Evolutionary conservation across 2,329 filamentous ascomycete genomes (phyloP).

Genomic region (Emmonsiellopsis sp.): DNA sequence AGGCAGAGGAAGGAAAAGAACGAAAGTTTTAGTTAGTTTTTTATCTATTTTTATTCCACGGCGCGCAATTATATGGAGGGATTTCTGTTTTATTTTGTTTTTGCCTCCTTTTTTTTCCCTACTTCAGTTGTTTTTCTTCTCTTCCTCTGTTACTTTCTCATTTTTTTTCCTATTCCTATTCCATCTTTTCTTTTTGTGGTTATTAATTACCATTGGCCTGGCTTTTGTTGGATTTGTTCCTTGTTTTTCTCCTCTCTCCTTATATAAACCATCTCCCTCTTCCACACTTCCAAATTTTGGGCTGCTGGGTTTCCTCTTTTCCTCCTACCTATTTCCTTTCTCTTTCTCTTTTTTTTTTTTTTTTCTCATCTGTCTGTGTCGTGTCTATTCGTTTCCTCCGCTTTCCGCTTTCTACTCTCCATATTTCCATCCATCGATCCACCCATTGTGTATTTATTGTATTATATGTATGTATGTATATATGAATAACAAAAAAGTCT

Average conservation of each 20-base stretch:
- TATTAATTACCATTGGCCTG: neutral
- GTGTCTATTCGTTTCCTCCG: too few species aligned
- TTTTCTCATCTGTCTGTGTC: too few species aligned
- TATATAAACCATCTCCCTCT: too few species aligned
- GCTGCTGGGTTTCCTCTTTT: too few species aligned
- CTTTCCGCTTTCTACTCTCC: too few species aligned
- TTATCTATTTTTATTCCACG: neutral
- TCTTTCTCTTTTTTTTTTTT: too few species aligned
- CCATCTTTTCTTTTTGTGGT: constrained; percentile 1
- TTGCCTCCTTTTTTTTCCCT: constrained; percentile 13
- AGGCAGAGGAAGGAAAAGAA: constrained; percentile 7
- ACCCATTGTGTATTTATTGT: neutral
- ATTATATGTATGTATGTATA: neutral
- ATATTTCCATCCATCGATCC: too few species aligned
- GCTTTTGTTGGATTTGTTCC: constrained; percentile 13
- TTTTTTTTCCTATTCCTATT: neutral
- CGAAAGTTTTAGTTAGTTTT: neutral
- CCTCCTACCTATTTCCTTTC: too few species aligned
- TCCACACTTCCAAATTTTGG: too few species aligned
- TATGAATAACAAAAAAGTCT: neutral
- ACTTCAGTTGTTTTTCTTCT: constrained; percentile 5
- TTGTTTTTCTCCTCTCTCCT: neutral
- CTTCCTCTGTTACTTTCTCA: constrained; percentile 8
- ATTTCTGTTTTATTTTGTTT: neutral
- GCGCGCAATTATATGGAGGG: neutral